phyloP scores from a whole-genome alignment of 2,329 filamentous ascomycete species.

The Amauroascus verrucosus region DNA sequence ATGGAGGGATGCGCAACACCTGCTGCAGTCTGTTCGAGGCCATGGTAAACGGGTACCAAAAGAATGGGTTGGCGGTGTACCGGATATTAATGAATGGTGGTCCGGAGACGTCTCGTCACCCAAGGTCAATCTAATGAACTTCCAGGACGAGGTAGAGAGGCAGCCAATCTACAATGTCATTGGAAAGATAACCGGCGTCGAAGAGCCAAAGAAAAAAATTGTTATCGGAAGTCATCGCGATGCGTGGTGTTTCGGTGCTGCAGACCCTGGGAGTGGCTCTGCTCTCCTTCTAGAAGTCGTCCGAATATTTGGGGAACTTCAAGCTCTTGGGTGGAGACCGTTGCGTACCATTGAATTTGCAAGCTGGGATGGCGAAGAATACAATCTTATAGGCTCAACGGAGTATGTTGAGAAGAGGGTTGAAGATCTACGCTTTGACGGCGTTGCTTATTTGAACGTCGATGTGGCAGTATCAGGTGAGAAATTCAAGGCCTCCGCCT shows the following conservation, averaged over 20 bases:
- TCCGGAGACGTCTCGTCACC: constrained; percentile 68
- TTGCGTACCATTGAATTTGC: constrained; percentile 93
- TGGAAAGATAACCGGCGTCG: constrained; percentile 71
- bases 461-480: constrained; percentile 69
- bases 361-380: constrained; percentile 90
- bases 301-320: constrained; percentile 70
- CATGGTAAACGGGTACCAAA: constrained; percentile 58
- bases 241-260: constrained; percentile 79
- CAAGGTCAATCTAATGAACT: constrained; percentile 68
- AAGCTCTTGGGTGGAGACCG: constrained; percentile 72
- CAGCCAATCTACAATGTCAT: constrained; percentile 90
- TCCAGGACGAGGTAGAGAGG: constrained; percentile 71
- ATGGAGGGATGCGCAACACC: constrained; percentile 74
- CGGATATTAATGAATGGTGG: constrained; percentile 70
- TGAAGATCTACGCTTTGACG: constrained; percentile 60
- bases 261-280: constrained; percentile 76
- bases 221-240: constrained; percentile 91
- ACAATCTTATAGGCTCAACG: constrained; percentile 87
- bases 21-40: constrained; percentile 66
- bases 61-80: constrained; percentile 67
- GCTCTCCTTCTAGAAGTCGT: constrained; percentile 85
- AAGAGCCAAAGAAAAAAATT: constrained; percentile 71
- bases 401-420: constrained; percentile 86
- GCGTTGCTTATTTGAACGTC: constrained; percentile 82
- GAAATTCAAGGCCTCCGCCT: constrained; percentile 66